Conservation (phyloP, 768 basidiomycete species). For the Tricholomella constricta region DNA sequence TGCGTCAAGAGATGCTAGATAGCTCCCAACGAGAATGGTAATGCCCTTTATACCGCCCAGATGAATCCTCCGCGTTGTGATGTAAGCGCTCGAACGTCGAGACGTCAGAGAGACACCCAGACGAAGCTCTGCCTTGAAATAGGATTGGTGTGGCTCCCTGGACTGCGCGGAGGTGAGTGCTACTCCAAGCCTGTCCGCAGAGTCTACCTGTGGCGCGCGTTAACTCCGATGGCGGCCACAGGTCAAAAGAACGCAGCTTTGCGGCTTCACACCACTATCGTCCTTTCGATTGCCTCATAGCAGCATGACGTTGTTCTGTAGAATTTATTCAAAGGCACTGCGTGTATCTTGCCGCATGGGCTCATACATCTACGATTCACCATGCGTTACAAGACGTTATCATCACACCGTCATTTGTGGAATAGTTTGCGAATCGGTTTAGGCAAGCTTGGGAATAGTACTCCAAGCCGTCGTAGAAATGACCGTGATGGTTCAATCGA, state of each 20-base stretch:
- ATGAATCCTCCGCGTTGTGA: not conserved
- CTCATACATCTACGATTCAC: no score
- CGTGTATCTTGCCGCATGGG: slow-evolving; percentile 6
- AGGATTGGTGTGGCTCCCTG: slow-evolving; percentile 10
- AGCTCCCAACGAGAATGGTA: no score
- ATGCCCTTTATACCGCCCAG: not conserved
- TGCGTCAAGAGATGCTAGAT: no score
- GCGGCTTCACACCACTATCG: not conserved
- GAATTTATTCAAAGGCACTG: not conserved
- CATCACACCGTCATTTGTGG: no score
- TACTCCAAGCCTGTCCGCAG: not conserved
- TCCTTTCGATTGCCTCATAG: slow-evolving; percentile 3
- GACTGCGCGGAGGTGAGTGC: slow-evolving; percentile 13
- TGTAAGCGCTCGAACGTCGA: not conserved
- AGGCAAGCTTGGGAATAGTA: no score
- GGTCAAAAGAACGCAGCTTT: not conserved
- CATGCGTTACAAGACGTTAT: no score
- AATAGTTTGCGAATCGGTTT: no score
- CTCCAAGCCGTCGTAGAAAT: no score
- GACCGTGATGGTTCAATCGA: no score
- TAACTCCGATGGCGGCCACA: slow-evolving; percentile 9
- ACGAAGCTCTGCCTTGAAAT: slow-evolving; percentile 4
- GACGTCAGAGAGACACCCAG: slow-evolving; percentile 4
- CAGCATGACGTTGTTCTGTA: slow-evolving; percentile 9
- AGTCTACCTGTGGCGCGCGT: slow-evolving; percentile 18